Conservation (phyloP, 23 red algal genomes). For the Agarophyton chilense region DNA sequence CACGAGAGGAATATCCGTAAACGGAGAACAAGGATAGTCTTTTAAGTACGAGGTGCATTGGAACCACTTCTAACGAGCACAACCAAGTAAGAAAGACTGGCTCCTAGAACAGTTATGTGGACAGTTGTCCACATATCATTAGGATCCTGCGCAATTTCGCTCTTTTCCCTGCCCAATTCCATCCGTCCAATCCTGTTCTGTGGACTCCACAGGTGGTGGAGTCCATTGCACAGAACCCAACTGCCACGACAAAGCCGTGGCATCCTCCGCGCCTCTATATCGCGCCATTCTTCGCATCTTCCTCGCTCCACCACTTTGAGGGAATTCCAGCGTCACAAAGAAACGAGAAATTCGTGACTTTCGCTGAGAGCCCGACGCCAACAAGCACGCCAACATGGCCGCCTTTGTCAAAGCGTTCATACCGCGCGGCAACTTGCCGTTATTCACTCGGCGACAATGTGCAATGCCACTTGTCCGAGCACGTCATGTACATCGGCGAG, state of each 20-base stretch:
- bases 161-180: background rate
- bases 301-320: too few relatives aligned
- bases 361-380: background rate
- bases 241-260: background rate
- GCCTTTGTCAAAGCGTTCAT: constrained; percentile 35
- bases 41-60: too few relatives aligned
- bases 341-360: background rate
- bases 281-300: too few relatives aligned
- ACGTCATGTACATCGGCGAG: background rate
- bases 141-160: background rate
- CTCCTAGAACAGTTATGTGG: background rate
- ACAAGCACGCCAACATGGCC: constrained; percentile 4
- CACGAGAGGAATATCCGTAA: too few relatives aligned
- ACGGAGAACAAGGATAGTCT: too few relatives aligned
- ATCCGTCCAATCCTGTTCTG: background rate
- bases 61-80: too few relatives aligned
- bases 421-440: background rate
- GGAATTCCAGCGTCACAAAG: too few relatives aligned
- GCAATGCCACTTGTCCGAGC: background rate
- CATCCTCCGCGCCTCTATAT: background rate
- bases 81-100: too few relatives aligned
- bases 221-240: too few relatives aligned
- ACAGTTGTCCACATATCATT: background rate
- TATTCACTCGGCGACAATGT: background rate
- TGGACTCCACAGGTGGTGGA: too few relatives aligned